A percentile compares a stretch with the other conserved stretches of the same genome.
These are phyloP conservation scores for Bruguiera sexangula DNA, from an alignment of 345 rosid species.

Conservation along the genomic window DNA sequence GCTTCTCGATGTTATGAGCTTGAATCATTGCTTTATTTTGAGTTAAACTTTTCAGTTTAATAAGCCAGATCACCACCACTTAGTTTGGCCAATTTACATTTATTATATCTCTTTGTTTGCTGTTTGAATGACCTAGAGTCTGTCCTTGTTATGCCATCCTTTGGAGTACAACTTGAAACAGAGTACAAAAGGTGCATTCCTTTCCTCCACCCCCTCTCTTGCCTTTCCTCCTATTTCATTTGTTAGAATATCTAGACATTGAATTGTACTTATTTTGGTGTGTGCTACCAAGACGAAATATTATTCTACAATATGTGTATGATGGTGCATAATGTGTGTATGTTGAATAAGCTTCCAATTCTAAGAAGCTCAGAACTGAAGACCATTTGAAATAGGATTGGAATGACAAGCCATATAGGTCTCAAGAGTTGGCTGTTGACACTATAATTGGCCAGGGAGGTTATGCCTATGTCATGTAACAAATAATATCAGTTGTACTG, in stretches of 20 bases:
- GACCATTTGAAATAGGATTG: neutral
- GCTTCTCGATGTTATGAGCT: neutral
- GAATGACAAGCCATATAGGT: neutral
- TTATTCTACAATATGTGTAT: too few relatives aligned
- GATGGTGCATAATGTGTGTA: neutral
- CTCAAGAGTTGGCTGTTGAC: neutral
- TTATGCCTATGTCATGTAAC: too few relatives aligned
- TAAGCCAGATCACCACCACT: neutral
- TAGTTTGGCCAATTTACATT: neutral
- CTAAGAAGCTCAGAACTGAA: neutral
- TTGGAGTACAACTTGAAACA: constrained; percentile 84
- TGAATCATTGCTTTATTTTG: neutral
- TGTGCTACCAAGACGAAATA: too few relatives aligned
- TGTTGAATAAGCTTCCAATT: neutral
- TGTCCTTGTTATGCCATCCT: constrained; percentile 67
- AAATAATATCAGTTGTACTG: neutral
- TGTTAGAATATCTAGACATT: neutral
- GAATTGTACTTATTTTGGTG: neutral
- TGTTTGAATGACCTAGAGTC: constrained; percentile 55
- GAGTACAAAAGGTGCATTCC: constrained; percentile 54
- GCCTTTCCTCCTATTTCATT: neutral
- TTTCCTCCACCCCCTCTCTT: neutral
- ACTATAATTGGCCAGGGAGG: neutral
- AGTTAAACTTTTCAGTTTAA: neutral
- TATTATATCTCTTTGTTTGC: constrained; percentile 11